Evolutionary conservation across 495 filamentous ascomycete species (phyloP).

Genomic region (Clohesyomyces aquaticus): DNA sequence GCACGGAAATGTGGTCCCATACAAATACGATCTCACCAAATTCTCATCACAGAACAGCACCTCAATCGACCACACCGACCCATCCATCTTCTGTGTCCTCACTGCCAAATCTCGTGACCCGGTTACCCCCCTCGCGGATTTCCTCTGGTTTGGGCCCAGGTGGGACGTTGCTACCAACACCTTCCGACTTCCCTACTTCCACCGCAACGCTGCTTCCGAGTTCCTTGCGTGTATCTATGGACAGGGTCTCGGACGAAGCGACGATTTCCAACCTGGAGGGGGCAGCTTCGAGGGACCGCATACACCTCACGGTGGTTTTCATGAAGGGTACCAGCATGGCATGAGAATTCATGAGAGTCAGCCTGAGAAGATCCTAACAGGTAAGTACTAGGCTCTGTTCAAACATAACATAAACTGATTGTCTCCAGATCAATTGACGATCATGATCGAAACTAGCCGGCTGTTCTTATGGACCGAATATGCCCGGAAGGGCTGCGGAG

Average conservation of each 20-base stretch:
- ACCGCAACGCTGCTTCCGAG: slow-evolving; percentile 52
- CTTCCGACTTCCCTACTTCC: slow-evolving; percentile 53
- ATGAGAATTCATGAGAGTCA: slow-evolving; percentile 50
- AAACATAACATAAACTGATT: neutral
- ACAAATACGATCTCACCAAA: slow-evolving; percentile 53
- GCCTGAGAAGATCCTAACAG: slow-evolving; percentile 49
- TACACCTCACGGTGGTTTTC: slow-evolving; percentile 52
- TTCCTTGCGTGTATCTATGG: slow-evolving; percentile 52
- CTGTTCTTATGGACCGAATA: slow-evolving; percentile 52
- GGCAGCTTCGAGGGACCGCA: slow-evolving; percentile 52
- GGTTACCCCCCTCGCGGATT: slow-evolving; percentile 48
- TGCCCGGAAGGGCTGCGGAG: slow-evolving; percentile 48
- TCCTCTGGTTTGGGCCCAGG: slow-evolving; percentile 52
- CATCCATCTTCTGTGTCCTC: slow-evolving; percentile 50
- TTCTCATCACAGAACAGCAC: slow-evolving; percentile 52
- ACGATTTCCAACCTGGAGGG: slow-evolving; percentile 51
- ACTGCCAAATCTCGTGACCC: slow-evolving; percentile 51
- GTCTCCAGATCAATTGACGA: slow-evolving; percentile 36
- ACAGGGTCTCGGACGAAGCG: slow-evolving; percentile 50
- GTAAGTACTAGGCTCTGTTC: slow-evolving; percentile 11
- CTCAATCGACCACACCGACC: slow-evolving; percentile 52
- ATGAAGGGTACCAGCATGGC: slow-evolving; percentile 51
- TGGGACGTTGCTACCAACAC: slow-evolving; percentile 54
- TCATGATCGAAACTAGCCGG: slow-evolving; percentile 53
- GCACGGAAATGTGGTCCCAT: slow-evolving; percentile 54